Evolutionary conservation across 257 asterid species (phyloP).

Genomic region (Ilex asprella): DNA sequence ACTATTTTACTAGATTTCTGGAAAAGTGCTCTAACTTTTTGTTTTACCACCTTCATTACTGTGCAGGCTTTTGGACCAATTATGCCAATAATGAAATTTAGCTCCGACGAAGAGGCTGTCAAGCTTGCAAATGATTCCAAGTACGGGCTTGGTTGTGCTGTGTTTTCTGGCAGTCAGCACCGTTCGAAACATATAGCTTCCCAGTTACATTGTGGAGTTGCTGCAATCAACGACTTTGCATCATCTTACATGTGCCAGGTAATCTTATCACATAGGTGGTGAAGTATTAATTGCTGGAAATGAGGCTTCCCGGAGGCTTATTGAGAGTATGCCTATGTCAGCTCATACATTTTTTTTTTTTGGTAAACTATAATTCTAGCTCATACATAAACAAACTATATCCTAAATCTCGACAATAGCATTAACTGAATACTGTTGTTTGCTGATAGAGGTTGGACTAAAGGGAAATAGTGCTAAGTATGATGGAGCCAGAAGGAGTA

Average conservation of each 20-base stretch:
- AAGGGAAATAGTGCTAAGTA: neutral
- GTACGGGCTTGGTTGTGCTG: constrained; percentile 98
- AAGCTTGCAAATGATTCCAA: constrained; percentile 86
- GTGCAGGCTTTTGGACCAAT: constrained; percentile 97
- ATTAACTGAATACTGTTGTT: too few relatives aligned
- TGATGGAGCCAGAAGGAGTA: neutral
- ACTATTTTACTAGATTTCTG: too few relatives aligned
- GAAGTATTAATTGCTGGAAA: neutral
- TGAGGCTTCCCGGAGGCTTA: too few relatives aligned
- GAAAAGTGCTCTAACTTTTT: too few relatives aligned
- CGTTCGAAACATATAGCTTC: constrained; percentile 81
- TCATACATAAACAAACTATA: neutral
- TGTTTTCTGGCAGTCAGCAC: constrained; percentile 87
- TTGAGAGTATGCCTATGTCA: neutral
- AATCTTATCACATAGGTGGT: constrained; percentile 2
- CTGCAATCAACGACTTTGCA: constrained; percentile 90
- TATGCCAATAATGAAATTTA: constrained; percentile 89
- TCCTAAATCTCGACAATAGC: too few relatives aligned
- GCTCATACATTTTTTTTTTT: too few relatives aligned
- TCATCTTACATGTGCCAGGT: constrained; percentile 98
- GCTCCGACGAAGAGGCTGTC: constrained; percentile 82
- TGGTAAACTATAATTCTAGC: too few relatives aligned
- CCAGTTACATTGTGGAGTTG: constrained; percentile 79
- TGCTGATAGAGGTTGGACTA: neutral
- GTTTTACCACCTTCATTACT: neutral